Percentiles rank a stretch among this genome's conserved stretches.
Conservation (phyloP, 75 land plant species). For the Sequoia sempervirens region DNA sequence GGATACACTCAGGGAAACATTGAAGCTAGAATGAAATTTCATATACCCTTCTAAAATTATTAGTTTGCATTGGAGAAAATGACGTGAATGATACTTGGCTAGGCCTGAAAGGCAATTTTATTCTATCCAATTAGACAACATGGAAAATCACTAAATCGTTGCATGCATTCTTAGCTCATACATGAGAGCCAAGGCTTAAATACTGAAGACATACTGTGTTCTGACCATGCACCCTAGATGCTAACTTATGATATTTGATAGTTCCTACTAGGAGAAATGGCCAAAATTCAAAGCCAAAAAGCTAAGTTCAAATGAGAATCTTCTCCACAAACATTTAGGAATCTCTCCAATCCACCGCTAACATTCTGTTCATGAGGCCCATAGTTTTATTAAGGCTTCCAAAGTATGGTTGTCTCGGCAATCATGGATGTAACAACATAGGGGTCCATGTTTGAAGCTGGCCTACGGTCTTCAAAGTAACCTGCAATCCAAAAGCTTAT, state of each 20-base stretch:
- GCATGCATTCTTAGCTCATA: background rate
- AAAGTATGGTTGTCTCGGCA: constrained; percentile 43
- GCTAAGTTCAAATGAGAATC: background rate
- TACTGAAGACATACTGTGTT: background rate
- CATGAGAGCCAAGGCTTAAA: background rate
- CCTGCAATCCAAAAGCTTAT: constrained; percentile 18
- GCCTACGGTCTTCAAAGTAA: constrained; percentile 46
- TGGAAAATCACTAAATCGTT: background rate
- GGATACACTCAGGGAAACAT: background rate
- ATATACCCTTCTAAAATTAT: background rate
- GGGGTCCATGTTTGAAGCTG: constrained; percentile 55
- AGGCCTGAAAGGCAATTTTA: background rate
- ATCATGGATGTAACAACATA: constrained; percentile 45
- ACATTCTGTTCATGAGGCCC: background rate
- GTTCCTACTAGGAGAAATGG: background rate
- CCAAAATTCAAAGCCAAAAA: background rate
- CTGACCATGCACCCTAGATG: background rate
- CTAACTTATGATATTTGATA: background rate
- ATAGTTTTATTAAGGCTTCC: constrained; percentile 7
- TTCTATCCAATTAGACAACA: background rate
- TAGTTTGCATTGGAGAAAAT: background rate
- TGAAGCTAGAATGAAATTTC: background rate
- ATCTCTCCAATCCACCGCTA: background rate
- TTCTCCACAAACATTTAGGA: background rate
- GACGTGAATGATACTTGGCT: background rate